These are phyloP conservation scores for Lipomyces anomalus DNA, from an alignment of 805 yeast genomes.

Conservation along the genomic window DNA sequence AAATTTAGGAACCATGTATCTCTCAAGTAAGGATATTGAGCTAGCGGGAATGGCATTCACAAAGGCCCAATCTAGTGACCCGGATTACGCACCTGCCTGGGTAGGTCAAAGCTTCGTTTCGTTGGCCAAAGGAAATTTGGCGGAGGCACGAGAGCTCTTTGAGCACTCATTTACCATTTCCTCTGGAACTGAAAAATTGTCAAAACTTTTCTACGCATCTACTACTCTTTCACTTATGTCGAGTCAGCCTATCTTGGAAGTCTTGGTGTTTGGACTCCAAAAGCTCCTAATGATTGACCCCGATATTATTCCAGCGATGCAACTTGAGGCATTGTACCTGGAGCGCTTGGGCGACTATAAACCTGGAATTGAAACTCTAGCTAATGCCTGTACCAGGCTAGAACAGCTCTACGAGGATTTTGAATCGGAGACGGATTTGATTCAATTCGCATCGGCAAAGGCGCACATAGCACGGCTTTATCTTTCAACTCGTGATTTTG, in stretches of 20 bases:
- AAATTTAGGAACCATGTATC: constrained; percentile 71
- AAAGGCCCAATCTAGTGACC: constrained; percentile 75
- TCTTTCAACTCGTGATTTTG: constrained; percentile 55
- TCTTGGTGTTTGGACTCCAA: constrained; percentile 31
- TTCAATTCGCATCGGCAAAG: constrained; percentile 53
- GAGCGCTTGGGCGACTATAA: constrained; percentile 68
- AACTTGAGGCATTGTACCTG: constrained; percentile 31
- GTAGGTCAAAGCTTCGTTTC: constrained; percentile 68
- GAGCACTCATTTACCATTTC: constrained; percentile 77
- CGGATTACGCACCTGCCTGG: constrained; percentile 75
- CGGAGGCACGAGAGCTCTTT: constrained; percentile 53
- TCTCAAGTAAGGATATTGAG: constrained; percentile 59
- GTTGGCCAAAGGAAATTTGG: constrained; percentile 29
- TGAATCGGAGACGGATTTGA: constrained; percentile 45
- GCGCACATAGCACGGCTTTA: constrained; percentile 67
- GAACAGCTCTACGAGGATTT: constrained; percentile 53
- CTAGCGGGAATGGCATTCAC: constrained; percentile 68
- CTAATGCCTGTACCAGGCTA: constrained; percentile 42
- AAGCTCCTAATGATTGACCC: constrained; percentile 48
- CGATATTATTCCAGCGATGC: constrained; percentile 26
- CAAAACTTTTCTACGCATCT: constrained; percentile 68
- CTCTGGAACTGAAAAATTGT: constrained; percentile 58
- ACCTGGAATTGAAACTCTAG: constrained; percentile 46
- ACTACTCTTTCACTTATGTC: constrained; percentile 36
- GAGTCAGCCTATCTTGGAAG: not conserved